Percentiles rank a stretch among this genome's conserved stretches.
Evolutionary conservation across 2,329 filamentous ascomycete species (phyloP).

Genomic region (Fusarium musae): DNA sequence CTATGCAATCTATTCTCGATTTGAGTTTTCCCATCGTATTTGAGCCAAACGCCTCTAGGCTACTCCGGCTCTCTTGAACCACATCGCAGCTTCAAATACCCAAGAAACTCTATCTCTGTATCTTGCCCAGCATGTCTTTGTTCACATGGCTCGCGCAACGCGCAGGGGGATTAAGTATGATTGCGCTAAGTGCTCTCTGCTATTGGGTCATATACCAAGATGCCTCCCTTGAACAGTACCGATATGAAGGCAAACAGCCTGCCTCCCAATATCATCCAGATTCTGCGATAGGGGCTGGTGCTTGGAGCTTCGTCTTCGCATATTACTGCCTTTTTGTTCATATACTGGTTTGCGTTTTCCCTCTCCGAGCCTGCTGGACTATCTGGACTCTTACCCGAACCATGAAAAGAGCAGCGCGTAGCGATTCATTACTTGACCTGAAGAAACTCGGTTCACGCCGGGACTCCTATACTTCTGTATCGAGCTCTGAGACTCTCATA

Average conservation of each 20-base stretch:
- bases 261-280: slow-evolving; percentile 47
- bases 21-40: background rate
- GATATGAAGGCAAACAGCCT: slow-evolving; percentile 56
- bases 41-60: slow-evolving; percentile 4
- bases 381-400: slow-evolving; percentile 66
- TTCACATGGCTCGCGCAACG: slow-evolving; percentile 66
- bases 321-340: slow-evolving; percentile 75
- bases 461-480: slow-evolving; percentile 64
- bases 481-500: slow-evolving; percentile 65
- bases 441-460: slow-evolving; percentile 62
- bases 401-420: slow-evolving; percentile 58
- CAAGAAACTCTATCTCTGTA: background rate
- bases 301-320: slow-evolving; percentile 66
- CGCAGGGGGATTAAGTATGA: slow-evolving; percentile 65
- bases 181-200: slow-evolving; percentile 59
- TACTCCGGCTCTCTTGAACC: background rate
- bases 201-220: slow-evolving; percentile 67
- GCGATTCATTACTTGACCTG: slow-evolving; percentile 57
- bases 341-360: slow-evolving; percentile 70
- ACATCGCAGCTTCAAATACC: slow-evolving; percentile 1
- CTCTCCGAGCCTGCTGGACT: slow-evolving; percentile 70
- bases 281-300: slow-evolving; percentile 55
- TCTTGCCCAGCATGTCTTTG: slow-evolving; percentile 57
- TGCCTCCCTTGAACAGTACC: slow-evolving; percentile 55
- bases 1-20: background rate